These are phyloP conservation scores for Oldenlandia corymbosa DNA, from an alignment of 257 asterid species.

Conservation along the genomic window DNA sequence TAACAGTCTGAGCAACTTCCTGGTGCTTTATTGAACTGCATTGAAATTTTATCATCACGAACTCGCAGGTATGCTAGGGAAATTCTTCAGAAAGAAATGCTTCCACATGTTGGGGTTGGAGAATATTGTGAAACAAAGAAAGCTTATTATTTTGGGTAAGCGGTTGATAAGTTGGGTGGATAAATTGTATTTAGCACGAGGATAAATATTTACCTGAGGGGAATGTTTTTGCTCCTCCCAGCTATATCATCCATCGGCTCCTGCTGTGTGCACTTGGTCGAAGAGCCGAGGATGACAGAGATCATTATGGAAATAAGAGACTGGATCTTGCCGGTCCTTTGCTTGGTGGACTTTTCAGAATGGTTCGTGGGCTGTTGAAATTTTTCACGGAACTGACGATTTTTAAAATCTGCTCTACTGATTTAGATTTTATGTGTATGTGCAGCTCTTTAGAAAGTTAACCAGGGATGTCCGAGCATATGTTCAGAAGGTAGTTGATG, in stretches of 20 bases:
- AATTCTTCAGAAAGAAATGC: constrained; percentile 96
- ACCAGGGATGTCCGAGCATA: constrained; percentile 91
- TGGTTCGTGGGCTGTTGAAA: constrained; percentile 45
- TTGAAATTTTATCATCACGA: constrained; percentile 2
- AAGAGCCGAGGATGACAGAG: constrained; percentile 93
- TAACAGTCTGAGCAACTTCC: constrained; percentile 2
- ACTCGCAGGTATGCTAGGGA: constrained; percentile 83
- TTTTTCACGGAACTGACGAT: constrained; percentile 16
- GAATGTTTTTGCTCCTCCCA: constrained; percentile 21
- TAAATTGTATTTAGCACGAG: constrained; percentile 11
- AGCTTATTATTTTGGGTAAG: constrained; percentile 94
- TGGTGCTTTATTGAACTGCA: constrained; percentile 15
- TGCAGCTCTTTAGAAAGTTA: constrained; percentile 93
- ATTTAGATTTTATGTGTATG: constrained; percentile 29
- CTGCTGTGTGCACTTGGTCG: constrained; percentile 89
- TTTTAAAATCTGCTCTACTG: constrained; percentile 12
- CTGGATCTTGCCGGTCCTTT: constrained; percentile 98
- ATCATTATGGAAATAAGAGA: constrained; percentile 96
- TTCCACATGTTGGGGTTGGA: constrained; percentile 95
- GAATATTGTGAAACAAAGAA: constrained; percentile 94
- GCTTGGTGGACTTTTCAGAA: constrained; percentile 92
- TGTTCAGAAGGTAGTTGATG: constrained; percentile 74
- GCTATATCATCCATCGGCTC: constrained; percentile 91
- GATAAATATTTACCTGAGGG: constrained; percentile 18
- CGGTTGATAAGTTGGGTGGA: constrained; percentile 1